Base-by-base conservation (phyloP, 2,329 filamentous ascomycete species). In the Epichloe uncinata region DNA sequence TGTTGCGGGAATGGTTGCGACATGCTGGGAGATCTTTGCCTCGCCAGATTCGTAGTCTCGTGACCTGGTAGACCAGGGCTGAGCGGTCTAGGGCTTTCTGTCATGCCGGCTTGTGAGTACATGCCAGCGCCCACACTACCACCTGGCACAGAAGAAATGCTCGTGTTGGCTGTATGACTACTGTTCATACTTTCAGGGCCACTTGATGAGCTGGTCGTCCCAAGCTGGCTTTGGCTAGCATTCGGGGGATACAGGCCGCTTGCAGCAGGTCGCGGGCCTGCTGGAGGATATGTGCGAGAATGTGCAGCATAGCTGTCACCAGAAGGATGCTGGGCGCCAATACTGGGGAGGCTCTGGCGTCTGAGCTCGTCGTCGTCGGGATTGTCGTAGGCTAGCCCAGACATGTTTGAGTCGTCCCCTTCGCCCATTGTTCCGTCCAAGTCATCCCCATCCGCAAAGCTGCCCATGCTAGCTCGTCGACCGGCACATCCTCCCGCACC, bases 401-500 rank as follows among this genome's bases (percentile, higher is more conserved):
- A 65, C 73, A 82, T 80, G 53, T 69, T 67, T 2, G 75, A 73
- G 42, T 81, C 77, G 50, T 82, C 78, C 41, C 64, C 71, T 42
- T 74, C 73, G 45, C 61, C 62, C 48, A 71, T 64, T 45, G 73
- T 72, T 16, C 72, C 66, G 16, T 75, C 78, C 52, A 81, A 73
- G 44, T 93, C 86, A 49, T 90, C 87, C 36, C 89, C 85, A 16
- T 84, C 82, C 30, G 80, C 84, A 64, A 89, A 94, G 63, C 84
- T 84, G 42, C 84, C 84, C 76, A 89, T 83, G 60, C 90, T 96
- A 38, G 88, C 83, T 56, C 93, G 78, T 51, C 93, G 81, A 50
- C 93, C 93, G 12, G 94, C 93, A 68, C 93, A 98, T 45, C 93
- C 93, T 49, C 93, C 93, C 49, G 90, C 86, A 35, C 93, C 93